These are phyloP conservation scores for Camelina neglecta DNA, from an alignment of 345 rosid species.

Conservation along the genomic window DNA sequence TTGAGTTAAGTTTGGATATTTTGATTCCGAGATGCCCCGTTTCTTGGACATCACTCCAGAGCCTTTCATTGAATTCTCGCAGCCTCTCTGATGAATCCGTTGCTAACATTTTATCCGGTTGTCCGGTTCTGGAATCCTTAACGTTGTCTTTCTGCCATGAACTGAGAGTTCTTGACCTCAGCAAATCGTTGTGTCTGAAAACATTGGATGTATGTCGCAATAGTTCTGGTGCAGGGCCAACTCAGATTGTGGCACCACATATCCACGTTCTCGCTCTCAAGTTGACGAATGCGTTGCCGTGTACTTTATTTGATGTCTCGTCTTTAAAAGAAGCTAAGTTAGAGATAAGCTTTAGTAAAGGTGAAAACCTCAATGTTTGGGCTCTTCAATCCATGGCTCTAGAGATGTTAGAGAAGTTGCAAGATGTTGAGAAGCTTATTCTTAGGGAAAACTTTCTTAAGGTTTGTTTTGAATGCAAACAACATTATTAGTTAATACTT, in stretches of 20 bases:
- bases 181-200: background rate
- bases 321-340: conserved; percentile 18
- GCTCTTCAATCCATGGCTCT: background rate
- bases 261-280: background rate
- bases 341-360: background rate
- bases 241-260: conserved; percentile 19
- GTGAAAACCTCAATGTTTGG: background rate
- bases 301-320: conserved; percentile 16
- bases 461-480: background rate
- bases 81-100: background rate
- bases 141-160: background rate
- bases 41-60: conserved; percentile 25
- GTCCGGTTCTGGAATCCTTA: conserved; percentile 16
- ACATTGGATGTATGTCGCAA: background rate
- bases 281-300: background rate
- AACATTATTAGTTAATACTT: no score
- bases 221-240: background rate
- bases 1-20: background rate
- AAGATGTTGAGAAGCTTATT: conserved; percentile 21
- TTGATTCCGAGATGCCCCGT: background rate
- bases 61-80: background rate
- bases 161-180: conserved; percentile 5
- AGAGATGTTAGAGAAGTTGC: conserved; percentile 10
- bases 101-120: conserved; percentile 12
- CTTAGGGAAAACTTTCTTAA: conserved; percentile 12